Conservation (phyloP, 1,284 basidiomycete genomes). For the Cutaneotrichosporon curvatum region DNA sequence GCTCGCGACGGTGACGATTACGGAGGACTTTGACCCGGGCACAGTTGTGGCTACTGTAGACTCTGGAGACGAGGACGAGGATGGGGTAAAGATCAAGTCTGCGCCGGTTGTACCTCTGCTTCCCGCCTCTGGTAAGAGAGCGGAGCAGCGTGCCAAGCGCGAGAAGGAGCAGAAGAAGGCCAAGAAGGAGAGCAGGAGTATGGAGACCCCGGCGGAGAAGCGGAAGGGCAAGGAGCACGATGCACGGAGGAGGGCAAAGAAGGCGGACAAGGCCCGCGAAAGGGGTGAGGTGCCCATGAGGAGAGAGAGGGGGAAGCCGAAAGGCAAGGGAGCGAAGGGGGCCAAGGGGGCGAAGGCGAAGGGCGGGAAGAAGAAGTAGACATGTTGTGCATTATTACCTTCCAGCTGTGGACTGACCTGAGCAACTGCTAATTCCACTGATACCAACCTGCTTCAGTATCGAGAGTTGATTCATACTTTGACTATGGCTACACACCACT, state of each 20-base stretch:
- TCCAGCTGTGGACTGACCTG: too few species aligned
- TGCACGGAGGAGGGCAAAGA: constrained; percentile 33
- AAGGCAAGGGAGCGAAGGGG: neutral
- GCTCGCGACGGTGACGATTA: constrained; percentile 45
- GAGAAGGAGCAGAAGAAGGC: constrained; percentile 7
- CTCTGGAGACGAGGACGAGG: constrained; percentile 9
- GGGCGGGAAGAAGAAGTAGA: neutral
- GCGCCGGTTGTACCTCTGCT: constrained; percentile 25
- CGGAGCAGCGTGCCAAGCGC: constrained; percentile 22
- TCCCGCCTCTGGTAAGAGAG: constrained; percentile 35
- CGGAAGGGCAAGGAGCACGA: constrained; percentile 42
- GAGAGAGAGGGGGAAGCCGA: neutral
- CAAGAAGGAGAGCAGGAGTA: constrained; percentile 16
- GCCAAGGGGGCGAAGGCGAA: too few species aligned
- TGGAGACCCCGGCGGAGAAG: constrained; percentile 38
- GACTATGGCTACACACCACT: too few species aligned
- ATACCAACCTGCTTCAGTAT: too few species aligned
- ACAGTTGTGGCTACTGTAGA: neutral
- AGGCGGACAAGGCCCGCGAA: constrained; percentile 39
- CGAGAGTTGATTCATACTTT: too few species aligned
- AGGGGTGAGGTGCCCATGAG: constrained; percentile 1
- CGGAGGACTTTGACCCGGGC: constrained; percentile 42
- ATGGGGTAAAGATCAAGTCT: constrained; percentile 5
- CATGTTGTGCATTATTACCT: neutral
- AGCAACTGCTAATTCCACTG: too few species aligned